A percentile compares a stretch with the other conserved stretches of the same genome.
Evolutionary conservation across 371 early-diverging fungal species (phyloP).

Genomic region (Mortierella sp.): DNA sequence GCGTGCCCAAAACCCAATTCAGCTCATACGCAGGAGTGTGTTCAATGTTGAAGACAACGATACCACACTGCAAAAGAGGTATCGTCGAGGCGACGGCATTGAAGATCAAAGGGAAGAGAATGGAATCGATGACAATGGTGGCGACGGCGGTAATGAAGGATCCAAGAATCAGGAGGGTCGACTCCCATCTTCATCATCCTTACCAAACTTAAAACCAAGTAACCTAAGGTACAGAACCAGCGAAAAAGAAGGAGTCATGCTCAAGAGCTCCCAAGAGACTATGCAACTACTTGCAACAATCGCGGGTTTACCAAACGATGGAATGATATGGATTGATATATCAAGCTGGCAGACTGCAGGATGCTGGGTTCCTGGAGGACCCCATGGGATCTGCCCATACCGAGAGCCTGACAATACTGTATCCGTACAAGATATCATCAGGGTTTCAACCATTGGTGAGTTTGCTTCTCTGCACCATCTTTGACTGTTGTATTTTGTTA

Average conservation of each 20-base stretch:
- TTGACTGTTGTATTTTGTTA: background rate
- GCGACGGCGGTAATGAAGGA: slow-evolving; percentile 1
- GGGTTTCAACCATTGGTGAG: slow-evolving; percentile 49
- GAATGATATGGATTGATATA: slow-evolving; percentile 56
- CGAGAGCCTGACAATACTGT: slow-evolving; percentile 44
- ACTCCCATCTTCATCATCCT: background rate
- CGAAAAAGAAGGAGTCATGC: background rate
- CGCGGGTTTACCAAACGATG: slow-evolving; percentile 2
- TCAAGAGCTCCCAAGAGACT: background rate
- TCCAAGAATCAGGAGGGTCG: background rate
- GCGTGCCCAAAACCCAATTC: background rate
- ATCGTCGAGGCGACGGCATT: background rate
- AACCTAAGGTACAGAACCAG: background rate
- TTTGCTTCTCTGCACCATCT: background rate
- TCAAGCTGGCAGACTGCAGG: slow-evolving; percentile 57
- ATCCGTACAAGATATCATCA: slow-evolving; percentile 51
- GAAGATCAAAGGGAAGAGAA: slow-evolving; percentile 5
- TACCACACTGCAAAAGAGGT: background rate
- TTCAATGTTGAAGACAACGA: background rate
- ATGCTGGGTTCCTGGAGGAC: slow-evolving; percentile 53
- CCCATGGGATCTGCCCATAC: slow-evolving; percentile 43
- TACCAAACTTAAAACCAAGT: background rate
- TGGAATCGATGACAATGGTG: background rate
- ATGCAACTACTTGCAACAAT: background rate
- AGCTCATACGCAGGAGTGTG: background rate